Evolutionary conservation across 805 yeast genomes (phyloP), one percentile per base, ranked within the genome.

Genomic region (Cyberlindnera galapagoensis): DNA sequence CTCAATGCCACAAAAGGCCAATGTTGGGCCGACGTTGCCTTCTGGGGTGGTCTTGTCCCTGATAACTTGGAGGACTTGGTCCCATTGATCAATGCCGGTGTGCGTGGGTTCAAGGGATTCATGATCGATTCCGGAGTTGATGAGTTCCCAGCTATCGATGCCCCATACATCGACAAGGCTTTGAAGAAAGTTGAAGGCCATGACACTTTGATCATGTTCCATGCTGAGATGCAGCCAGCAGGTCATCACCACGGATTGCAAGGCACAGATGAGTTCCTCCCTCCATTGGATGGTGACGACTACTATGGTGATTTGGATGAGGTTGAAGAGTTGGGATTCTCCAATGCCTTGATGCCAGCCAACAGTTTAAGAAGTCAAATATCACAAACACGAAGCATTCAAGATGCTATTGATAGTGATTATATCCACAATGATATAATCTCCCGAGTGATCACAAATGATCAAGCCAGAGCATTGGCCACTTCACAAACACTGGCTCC

Each of bases 1-100:
- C 65, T 86, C 39, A 63, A 69, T 13, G 95, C 96, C 2, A 94
- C 96, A 1, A 57, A 65, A 40, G 80, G 76, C 34, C 81, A 88
- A 57, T 71, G 85, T 36, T 88, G 94, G 94, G 92, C 84, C 21
- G 96, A 88, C 53, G 84, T 82, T 7, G 97, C 87, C 0, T 87
- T 90, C 54, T 90, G 97, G 97, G 97, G 97, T 31, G 97, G 97
- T 1, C 63, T 88, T 39, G 74, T 88, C 24, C 97, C 97, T 7
- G 70, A 67, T 39, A 88, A 88, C 56, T 51, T 80, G 35, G 60
- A 66, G 9, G 77, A 84, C 46, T 64, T 88, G 43, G 63, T 69
- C 15, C 95, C 95, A 0, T 67, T 88, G 49, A 77, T 87, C 38
- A 60, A 76, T 36, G 76, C 83, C 40, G 97, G 97, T 30, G 96